Base-by-base conservation (phyloP, 2,329 filamentous ascomycete genomes). In the Monosporascus ibericus region DNA sequence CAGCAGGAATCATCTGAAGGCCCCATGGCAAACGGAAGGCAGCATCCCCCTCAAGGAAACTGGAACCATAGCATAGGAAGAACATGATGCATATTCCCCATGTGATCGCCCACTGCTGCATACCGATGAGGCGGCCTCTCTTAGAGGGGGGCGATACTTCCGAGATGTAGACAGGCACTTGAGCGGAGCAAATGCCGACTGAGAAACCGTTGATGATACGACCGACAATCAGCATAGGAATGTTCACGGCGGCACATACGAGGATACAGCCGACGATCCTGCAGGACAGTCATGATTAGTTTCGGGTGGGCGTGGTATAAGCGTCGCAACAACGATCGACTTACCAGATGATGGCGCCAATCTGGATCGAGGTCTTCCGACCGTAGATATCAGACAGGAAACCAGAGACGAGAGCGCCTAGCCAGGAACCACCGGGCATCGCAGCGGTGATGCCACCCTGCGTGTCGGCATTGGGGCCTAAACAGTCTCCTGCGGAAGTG, bases 171-270 rank as follows among this genome's bases (percentile, higher is more conserved):
- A 87, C 84, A 0, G 84, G 85, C 2, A 87, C 86, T 64, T 88
- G 84, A 25, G 86, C 84, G 24, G 84, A 88, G 67, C 81, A 85
- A 64, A 89, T 88, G 58, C 86, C 87, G 54, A 89, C 85, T 47
- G 80, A 80, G 58, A 89, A 65, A 54, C 86, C 86, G 69, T 88
- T 88, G 72, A 90, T 81, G 65, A 87, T 67, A 60, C 86, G 85
- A 47, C 86, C 85, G 25, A 80, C 82, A 47, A 86, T 79, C 22
- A 90, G 75, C 86, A 78, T 78, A 36, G 70, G 70, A 50, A 76
- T 74, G 60, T 76, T 74, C 47, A 75, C 69, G 1, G 75, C 64
- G 27, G 76, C 76, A 52, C 70, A 73, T 38, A 68, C 65, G 48
- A 80, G 62, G 49, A 72, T 68, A 2, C 75, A 79, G 3, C 78